phyloP scores from a whole-genome alignment of 2,329 filamentous ascomycete species.

The Metarhizium robertsii region DNA sequence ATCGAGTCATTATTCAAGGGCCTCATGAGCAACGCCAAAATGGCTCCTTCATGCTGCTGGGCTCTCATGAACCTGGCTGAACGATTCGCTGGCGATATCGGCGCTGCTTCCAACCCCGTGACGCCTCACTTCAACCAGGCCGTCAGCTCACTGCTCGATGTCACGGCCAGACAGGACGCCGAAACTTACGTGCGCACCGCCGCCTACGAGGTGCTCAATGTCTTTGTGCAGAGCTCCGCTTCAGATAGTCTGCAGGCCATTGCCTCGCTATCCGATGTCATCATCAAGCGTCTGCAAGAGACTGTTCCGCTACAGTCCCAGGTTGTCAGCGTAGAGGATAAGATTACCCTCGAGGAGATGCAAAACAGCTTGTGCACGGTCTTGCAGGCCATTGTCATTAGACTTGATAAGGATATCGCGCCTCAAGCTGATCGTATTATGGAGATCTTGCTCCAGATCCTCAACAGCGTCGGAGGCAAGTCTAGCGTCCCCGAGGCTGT shows the following conservation, averaged over 20 bases:
- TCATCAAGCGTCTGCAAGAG: slow-evolving; percentile 83
- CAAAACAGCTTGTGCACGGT: slow-evolving; percentile 92
- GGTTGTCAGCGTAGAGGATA: slow-evolving; percentile 94
- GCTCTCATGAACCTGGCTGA: slow-evolving; percentile 97
- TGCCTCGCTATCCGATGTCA: slow-evolving; percentile 74
- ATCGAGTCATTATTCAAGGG: slow-evolving; percentile 86
- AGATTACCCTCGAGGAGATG: slow-evolving; percentile 92
- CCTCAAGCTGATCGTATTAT: slow-evolving; percentile 92
- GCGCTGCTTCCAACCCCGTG: slow-evolving; percentile 68
- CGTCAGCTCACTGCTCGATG: slow-evolving; percentile 71
- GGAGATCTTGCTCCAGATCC: slow-evolving; percentile 73
- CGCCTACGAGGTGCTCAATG: slow-evolving; percentile 92
- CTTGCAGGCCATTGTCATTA: slow-evolving; percentile 80
- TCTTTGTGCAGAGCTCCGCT: slow-evolving; percentile 85
- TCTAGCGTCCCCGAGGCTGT: slow-evolving; percentile 91
- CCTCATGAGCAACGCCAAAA: slow-evolving; percentile 84
- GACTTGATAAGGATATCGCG: slow-evolving; percentile 82
- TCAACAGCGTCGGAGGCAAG: slow-evolving; percentile 69
- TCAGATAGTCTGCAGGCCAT: slow-evolving; percentile 76
- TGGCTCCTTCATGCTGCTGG: slow-evolving; percentile 98
- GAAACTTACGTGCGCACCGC: slow-evolving; percentile 89
- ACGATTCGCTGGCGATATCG: slow-evolving; percentile 81
- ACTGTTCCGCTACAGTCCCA: slow-evolving; percentile 84
- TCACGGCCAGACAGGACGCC: slow-evolving; percentile 73
- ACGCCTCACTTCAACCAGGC: slow-evolving; percentile 91